Conservation (phyloP, 2,329 filamentous ascomycete genomes). For the Colletotrichum sp. region DNA sequence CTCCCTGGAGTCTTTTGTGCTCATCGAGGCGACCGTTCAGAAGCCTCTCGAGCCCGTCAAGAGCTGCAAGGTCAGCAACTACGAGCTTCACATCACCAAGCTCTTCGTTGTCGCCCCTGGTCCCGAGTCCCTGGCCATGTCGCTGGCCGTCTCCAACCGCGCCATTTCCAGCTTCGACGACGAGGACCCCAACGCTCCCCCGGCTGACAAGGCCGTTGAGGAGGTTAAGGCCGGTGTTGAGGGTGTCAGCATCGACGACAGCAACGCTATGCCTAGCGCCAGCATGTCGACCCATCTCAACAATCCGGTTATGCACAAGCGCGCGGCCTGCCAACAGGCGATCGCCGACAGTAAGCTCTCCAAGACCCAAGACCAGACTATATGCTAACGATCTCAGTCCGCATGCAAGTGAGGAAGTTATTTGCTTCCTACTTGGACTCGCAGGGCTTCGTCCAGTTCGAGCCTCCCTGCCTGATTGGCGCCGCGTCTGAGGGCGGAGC, state of each 20-base stretch:
- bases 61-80: slow-evolving; percentile 78
- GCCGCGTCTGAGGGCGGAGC: slow-evolving; percentile 91
- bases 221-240: slow-evolving; percentile 35
- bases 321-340: slow-evolving; percentile 88
- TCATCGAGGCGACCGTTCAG: slow-evolving; percentile 81
- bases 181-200: slow-evolving; percentile 47
- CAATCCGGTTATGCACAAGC: slow-evolving; percentile 92
- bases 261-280: slow-evolving; percentile 66
- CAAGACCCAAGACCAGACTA: neutral
- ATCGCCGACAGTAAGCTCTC: slow-evolving; percentile 50
- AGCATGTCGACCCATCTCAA: slow-evolving; percentile 85
- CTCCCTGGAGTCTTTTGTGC: slow-evolving; percentile 80
- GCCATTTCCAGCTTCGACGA: slow-evolving; percentile 73
- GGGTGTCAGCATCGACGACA: slow-evolving; percentile 42
- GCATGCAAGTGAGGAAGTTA: slow-evolving; percentile 43
- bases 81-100: slow-evolving; percentile 89
- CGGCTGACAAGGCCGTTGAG: slow-evolving; percentile 34
- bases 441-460: slow-evolving; percentile 61
- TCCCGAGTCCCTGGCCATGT: slow-evolving; percentile 62
- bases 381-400: slow-evolving; percentile 28
- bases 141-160: slow-evolving; percentile 74
- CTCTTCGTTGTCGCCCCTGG: slow-evolving; percentile 76
- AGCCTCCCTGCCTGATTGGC: slow-evolving; percentile 87
- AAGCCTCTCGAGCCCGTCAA: slow-evolving; percentile 88
- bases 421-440: slow-evolving; percentile 30